Evolutionary conservation across 2,329 filamentous ascomycete species (phyloP).

Genomic region (Chrysoporthe deuterocubensis): DNA sequence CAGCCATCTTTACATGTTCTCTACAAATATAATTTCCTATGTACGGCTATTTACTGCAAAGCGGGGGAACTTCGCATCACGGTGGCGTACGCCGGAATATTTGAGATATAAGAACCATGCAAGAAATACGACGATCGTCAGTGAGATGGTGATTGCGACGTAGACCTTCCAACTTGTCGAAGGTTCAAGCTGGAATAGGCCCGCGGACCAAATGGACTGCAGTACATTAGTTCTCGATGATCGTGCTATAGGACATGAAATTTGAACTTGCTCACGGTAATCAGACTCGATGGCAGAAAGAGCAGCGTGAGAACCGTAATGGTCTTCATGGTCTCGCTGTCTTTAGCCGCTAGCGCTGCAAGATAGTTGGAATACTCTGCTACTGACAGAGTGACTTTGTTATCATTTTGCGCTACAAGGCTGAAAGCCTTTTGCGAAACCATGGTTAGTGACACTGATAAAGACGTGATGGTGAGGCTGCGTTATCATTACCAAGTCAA

Average conservation of each 20-base stretch:
- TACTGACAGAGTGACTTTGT: slow-evolving; percentile 17
- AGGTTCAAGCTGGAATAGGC: slow-evolving; percentile 12
- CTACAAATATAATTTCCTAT: neutral
- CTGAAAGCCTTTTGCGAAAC: slow-evolving; percentile 12
- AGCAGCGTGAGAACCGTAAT: slow-evolving; percentile 19
- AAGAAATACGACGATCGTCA: slow-evolving; percentile 15
- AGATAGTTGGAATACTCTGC: slow-evolving; percentile 16
- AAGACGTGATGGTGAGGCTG: neutral
- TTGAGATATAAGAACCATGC: slow-evolving; percentile 17
- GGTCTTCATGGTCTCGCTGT: slow-evolving; percentile 23
- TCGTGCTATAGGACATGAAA: neutral
- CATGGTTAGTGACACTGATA: neutral
- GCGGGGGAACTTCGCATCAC: neutral
- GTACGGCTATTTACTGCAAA: slow-evolving; percentile 2
- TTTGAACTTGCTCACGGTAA: slow-evolving; percentile 1
- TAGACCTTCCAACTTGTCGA: slow-evolving; percentile 15
- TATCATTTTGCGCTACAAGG: slow-evolving; percentile 21
- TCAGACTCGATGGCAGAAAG: slow-evolving; percentile 16
- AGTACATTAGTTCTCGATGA: neutral
- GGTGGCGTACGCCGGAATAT: neutral
- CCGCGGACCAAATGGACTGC: slow-evolving; percentile 22
- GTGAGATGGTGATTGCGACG: slow-evolving; percentile 6
- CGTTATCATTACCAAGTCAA: slow-evolving; percentile 15
- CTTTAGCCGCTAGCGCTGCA: slow-evolving; percentile 16
- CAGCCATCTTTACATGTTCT: neutral